These are phyloP conservation scores for Panellus pusillus DNA, from an alignment of 768 basidiomycete species.

Conservation along the genomic window DNA sequence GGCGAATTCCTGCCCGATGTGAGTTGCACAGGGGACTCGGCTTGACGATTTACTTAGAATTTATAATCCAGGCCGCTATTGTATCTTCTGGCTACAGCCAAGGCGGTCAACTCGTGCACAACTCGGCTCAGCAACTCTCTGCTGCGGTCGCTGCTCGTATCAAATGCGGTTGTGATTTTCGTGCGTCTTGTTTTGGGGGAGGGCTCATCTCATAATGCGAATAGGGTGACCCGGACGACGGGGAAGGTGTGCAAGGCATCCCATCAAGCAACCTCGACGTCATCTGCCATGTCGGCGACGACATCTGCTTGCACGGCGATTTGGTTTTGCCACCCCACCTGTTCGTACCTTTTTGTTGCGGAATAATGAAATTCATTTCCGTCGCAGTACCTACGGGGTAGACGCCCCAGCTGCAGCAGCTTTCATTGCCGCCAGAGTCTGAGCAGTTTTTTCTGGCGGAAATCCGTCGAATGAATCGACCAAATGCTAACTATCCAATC, in stretches of 20 bases:
- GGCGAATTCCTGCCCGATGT: conserved; percentile 24
- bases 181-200: not conserved
- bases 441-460: too few species aligned
- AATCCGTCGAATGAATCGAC: too few species aligned
- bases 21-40: not conserved
- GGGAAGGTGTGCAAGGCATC: conserved; percentile 29
- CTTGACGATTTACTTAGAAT: not conserved
- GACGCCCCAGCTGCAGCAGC: conserved; percentile 6
- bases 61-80: conserved; percentile 16
- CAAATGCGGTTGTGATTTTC: conserved; percentile 34
- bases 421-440: conserved; percentile 1
- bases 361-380: not conserved
- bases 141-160: conserved; percentile 27
- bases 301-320: conserved; percentile 31
- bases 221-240: conserved; percentile 34
- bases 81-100: conserved; percentile 29
- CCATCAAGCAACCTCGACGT: conserved; percentile 28
- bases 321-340: conserved; percentile 28
- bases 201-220: not conserved
- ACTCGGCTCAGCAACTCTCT: conserved; percentile 35
- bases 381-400: not conserved
- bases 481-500: too few species aligned
- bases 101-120: conserved; percentile 36
- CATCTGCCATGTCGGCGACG: conserved; percentile 32
- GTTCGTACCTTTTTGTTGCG: not conserved